Percentiles rank a stretch among this genome's conserved stretches.
These are phyloP conservation scores for Meredithiella fracta DNA, from an alignment of 2,329 filamentous ascomycete genomes.

Conservation along the genomic window DNA sequence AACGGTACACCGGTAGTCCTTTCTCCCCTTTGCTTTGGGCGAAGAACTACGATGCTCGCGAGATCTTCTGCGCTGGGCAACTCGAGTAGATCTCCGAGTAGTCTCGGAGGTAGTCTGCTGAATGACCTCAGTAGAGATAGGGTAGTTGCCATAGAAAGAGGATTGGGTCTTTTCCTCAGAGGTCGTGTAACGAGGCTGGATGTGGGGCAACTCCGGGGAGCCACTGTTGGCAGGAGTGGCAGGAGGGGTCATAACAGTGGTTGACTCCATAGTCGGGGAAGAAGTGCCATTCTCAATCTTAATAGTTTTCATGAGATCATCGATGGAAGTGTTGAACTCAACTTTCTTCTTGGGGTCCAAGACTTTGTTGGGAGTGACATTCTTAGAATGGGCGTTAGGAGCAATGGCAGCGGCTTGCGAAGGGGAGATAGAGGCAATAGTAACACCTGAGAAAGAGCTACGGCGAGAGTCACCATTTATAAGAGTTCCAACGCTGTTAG, in stretches of 20 bases:
- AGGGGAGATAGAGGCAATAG: conserved; percentile 22
- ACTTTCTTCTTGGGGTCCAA: conserved; percentile 33
- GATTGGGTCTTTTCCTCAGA: too few relatives aligned
- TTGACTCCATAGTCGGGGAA: conserved; percentile 5
- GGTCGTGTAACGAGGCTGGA: too few relatives aligned
- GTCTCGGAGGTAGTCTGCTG: neutral
- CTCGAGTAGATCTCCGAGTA: neutral
- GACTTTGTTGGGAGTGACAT: conserved; percentile 29
- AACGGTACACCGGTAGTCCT: conserved; percentile 40
- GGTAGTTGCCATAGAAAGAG: too few relatives aligned
- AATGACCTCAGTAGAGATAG: too few relatives aligned
- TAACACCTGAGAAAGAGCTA: neutral
- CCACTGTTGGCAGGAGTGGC: neutral
- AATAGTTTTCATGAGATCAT: conserved; percentile 77
- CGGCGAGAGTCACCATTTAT: neutral
- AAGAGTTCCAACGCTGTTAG: neutral
- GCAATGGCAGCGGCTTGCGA: conserved; percentile 19
- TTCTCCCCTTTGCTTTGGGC: too few relatives aligned
- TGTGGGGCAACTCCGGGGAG: neutral
- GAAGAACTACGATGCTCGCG: too few relatives aligned
- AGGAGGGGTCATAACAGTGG: neutral
- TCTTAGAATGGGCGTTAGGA: conserved; percentile 21
- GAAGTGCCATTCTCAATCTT: conserved; percentile 38
- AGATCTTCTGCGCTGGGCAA: too few relatives aligned
- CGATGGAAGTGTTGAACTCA: conserved; percentile 65